phyloP scores from a whole-genome alignment of 2,329 filamentous ascomycete genomes.

The Fusarium floridanum region DNA sequence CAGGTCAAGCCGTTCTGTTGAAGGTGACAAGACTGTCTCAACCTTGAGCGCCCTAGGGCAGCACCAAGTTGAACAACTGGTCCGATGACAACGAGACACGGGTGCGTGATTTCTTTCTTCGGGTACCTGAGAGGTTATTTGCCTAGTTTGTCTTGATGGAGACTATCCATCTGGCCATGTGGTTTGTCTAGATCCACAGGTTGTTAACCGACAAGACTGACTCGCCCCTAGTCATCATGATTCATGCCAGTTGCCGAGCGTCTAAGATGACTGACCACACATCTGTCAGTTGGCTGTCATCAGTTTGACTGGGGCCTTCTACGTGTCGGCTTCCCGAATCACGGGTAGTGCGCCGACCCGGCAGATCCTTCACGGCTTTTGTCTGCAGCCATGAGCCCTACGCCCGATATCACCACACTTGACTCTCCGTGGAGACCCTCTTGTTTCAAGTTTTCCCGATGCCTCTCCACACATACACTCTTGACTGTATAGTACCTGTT shows the following conservation, averaged over 20 bases:
- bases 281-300: slow-evolving; percentile 2
- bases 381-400: slow-evolving; percentile 6
- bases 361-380: slow-evolving; percentile 2
- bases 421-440: not conserved
- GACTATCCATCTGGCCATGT: not conserved
- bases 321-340: not conserved
- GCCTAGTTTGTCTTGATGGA: not conserved
- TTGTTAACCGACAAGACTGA: not conserved
- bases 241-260: slow-evolving; percentile 23
- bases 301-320: slow-evolving; percentile 1
- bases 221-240: slow-evolving; percentile 6
- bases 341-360: not conserved
- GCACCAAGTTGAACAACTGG: slow-evolving; percentile 2
- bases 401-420: slow-evolving; percentile 6
- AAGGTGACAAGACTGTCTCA: slow-evolving; percentile 25
- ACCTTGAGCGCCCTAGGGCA: slow-evolving; percentile 9
- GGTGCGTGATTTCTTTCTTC: not conserved
- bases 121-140: not conserved
- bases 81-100: not conserved
- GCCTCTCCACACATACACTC: not conserved
- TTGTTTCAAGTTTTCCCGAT: slow-evolving; percentile 22
- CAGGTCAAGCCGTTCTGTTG: not conserved
- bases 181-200: slow-evolving; percentile 10
- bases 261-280: slow-evolving; percentile 3
- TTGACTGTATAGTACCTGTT: not conserved